Conservation (phyloP, 768 basidiomycete species). For the Termitomyces sp. region DNA sequence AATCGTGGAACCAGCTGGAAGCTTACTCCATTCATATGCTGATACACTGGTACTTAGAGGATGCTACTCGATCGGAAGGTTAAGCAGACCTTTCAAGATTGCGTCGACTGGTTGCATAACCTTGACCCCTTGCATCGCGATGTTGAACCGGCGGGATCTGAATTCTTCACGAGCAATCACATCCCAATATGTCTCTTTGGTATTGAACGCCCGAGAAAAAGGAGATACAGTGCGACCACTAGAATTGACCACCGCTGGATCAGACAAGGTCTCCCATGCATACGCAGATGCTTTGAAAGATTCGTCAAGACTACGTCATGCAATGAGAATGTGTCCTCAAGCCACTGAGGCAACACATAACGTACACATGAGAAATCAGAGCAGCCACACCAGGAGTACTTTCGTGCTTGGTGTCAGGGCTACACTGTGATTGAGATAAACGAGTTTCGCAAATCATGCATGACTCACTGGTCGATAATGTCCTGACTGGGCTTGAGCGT, state of each 20-base stretch:
- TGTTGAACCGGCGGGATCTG: too few relatives aligned
- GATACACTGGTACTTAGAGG: constrained; percentile 27
- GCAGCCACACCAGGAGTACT: constrained; percentile 21
- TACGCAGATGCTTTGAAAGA: too few relatives aligned
- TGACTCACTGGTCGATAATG: constrained; percentile 22
- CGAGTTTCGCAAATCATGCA: neutral
- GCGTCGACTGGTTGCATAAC: constrained; percentile 20
- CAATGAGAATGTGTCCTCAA: too few relatives aligned
- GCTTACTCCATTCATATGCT: too few relatives aligned
- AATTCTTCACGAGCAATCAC: constrained; percentile 18
- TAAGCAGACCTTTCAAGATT: constrained; percentile 11
- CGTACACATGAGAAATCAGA: constrained; percentile 19
- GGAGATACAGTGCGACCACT: constrained; percentile 20
- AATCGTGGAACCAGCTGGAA: too few relatives aligned
- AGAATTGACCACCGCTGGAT: constrained; percentile 9
- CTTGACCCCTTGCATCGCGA: constrained; percentile 24
- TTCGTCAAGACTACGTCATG: too few relatives aligned
- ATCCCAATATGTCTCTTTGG: constrained; percentile 21
- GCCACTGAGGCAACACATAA: neutral
- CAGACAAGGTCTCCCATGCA: too few relatives aligned
- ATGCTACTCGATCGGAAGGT: neutral
- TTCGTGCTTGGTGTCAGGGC: constrained; percentile 7
- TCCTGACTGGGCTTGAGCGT: constrained; percentile 24
- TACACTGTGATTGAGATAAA: neutral
- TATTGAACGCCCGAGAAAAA: constrained; percentile 20